Percentiles rank a stretch among this genome's conserved stretches.
These are phyloP conservation scores for Pythium insidiosum DNA, from an alignment of 352 stramenopile genomes.

Conservation along the genomic window DNA sequence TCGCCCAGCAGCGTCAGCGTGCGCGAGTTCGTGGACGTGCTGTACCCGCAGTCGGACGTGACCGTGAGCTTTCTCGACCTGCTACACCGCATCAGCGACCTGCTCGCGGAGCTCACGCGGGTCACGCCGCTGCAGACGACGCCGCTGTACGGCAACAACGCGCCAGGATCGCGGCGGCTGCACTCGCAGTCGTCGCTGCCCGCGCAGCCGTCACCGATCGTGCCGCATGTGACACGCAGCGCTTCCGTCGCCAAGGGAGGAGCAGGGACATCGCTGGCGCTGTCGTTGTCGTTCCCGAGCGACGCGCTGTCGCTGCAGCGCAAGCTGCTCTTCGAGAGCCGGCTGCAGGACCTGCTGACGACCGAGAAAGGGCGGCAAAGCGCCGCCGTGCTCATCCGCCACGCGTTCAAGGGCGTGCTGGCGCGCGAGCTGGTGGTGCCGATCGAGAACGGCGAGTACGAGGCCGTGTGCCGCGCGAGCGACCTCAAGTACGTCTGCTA, in stretches of 20 bases:
- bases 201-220: too few relatives aligned
- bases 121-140: slow-evolving; percentile 1
- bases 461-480: slow-evolving; percentile 45
- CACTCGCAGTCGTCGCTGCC: too few relatives aligned
- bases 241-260: neutral
- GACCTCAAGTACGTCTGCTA: slow-evolving; percentile 73
- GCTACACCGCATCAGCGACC: slow-evolving; percentile 46
- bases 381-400: slow-evolving; percentile 54
- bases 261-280: neutral
- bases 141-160: slow-evolving; percentile 16
- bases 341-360: slow-evolving; percentile 37
- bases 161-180: too few relatives aligned
- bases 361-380: slow-evolving; percentile 51
- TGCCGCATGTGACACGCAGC: too few relatives aligned
- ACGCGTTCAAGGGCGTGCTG: slow-evolving; percentile 66
- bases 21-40: slow-evolving; percentile 47
- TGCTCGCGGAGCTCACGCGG: slow-evolving; percentile 38
- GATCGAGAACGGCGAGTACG: slow-evolving; percentile 59
- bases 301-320: slow-evolving; percentile 26
- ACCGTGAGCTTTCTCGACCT: slow-evolving; percentile 50
- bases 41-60: slow-evolving; percentile 28
- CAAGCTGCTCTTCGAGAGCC: slow-evolving; percentile 56
- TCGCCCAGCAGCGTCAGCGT: slow-evolving; percentile 27
- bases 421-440: slow-evolving; percentile 57
- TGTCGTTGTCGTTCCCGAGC: slow-evolving; percentile 17